Conservation (phyloP, 129 eudicot species). For the Tagetes patula region DNA sequence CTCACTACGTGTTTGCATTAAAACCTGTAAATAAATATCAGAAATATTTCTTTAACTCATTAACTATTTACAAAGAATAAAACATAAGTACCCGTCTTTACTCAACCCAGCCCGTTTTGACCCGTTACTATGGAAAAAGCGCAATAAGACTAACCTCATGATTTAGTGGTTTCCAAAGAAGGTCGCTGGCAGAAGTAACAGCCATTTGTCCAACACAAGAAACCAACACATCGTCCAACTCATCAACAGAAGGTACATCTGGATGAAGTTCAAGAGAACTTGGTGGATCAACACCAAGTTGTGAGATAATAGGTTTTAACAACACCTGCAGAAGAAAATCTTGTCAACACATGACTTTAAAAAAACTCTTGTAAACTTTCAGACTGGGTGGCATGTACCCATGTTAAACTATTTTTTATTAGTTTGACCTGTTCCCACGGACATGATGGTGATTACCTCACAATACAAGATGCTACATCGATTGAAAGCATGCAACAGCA, state of each 20-base stretch:
- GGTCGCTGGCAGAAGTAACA: slow-evolving; percentile 84
- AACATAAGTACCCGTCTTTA: too few species aligned
- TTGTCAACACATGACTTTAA: neutral
- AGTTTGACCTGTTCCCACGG: neutral
- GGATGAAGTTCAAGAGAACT: slow-evolving; percentile 49
- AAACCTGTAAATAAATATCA: slow-evolving; percentile 43
- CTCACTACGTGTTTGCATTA: slow-evolving; percentile 91
- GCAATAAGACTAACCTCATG: slow-evolving; percentile 55
- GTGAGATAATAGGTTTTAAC: slow-evolving; percentile 76
- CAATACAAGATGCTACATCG: neutral
- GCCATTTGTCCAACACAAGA: slow-evolving; percentile 94
- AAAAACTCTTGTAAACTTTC: neutral
- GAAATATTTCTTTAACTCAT: neutral
- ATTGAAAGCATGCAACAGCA: neutral
- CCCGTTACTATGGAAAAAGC: neutral
- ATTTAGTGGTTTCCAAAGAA: slow-evolving; percentile 79
- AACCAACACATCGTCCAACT: slow-evolving; percentile 76
- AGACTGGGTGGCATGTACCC: neutral
- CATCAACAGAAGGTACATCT: slow-evolving; percentile 57
- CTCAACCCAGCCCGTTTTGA: neutral
- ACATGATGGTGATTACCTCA: neutral
- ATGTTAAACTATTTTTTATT: neutral
- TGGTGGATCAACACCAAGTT: slow-evolving; percentile 72
- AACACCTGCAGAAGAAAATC: slow-evolving; percentile 46
- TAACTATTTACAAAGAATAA: too few species aligned